phyloP scores from a whole-genome alignment of 139 green algal species.

The Nannochloris sp. region DNA sequence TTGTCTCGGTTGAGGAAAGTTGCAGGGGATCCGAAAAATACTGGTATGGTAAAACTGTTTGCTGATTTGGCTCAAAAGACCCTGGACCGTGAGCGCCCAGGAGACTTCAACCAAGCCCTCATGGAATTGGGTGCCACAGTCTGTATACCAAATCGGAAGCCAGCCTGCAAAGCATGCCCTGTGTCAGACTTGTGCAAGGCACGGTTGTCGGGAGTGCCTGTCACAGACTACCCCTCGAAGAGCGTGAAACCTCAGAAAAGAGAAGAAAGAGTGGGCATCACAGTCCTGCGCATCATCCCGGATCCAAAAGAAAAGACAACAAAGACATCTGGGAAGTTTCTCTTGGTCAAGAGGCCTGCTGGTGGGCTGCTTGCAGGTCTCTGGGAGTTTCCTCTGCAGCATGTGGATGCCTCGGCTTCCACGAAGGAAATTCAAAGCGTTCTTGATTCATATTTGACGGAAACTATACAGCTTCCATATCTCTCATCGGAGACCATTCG shows the following conservation, averaged over 20 bases:
- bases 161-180: constrained; percentile 68
- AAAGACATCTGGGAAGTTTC: constrained; percentile 11
- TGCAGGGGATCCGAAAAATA: constrained; percentile 19
- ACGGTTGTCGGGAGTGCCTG: constrained; percentile 11
- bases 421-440: background rate
- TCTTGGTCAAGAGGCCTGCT: constrained; percentile 51
- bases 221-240: constrained; percentile 45
- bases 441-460: background rate
- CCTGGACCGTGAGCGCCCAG: constrained; percentile 60
- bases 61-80: constrained; percentile 45
- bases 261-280: constrained; percentile 44
- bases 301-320: background rate
- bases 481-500: background rate
- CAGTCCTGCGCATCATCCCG: constrained; percentile 31
- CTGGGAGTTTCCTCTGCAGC: constrained; percentile 59
- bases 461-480: background rate
- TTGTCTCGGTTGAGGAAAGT: constrained; percentile 47
- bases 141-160: constrained; percentile 57
- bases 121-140: constrained; percentile 94
- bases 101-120: constrained; percentile 93
- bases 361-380: constrained; percentile 56
- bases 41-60: constrained; percentile 18
- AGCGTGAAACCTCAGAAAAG: constrained; percentile 41
- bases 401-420: background rate
- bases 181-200: constrained; percentile 40